These are phyloP conservation scores for Lipomyces sp. DNA, from an alignment of 805 yeast species.

Conservation along the genomic window DNA sequence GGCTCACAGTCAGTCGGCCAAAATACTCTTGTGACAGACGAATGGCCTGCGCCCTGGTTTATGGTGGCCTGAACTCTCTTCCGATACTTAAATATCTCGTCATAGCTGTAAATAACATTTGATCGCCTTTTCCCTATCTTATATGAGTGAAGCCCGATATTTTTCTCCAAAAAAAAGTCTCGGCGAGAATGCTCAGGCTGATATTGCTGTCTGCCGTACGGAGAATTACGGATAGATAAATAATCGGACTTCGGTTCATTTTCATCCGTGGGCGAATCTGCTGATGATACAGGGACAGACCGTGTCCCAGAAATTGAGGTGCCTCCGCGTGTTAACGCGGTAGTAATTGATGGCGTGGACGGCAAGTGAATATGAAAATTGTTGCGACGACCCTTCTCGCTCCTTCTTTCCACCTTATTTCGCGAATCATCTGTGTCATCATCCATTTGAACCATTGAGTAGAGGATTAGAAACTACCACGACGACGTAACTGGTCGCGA, in stretches of 20 bases:
- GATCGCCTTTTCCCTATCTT: background rate
- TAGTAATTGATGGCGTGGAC: conserved; percentile 6
- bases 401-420: background rate
- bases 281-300: conserved; percentile 29
- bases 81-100: conserved; percentile 22
- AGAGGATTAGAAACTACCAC: conserved; percentile 38
- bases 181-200: background rate
- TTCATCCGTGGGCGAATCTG: conserved; percentile 30
- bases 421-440: background rate
- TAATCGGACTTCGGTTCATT: background rate
- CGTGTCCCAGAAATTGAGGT: conserved; percentile 26
- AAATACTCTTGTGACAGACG: conserved; percentile 28
- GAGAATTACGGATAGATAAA: background rate
- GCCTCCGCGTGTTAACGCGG: conserved; percentile 17
- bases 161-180: background rate
- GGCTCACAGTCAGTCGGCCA: conserved; percentile 37
- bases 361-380: conserved; percentile 20
- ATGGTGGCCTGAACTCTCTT: background rate
- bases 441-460: conserved; percentile 4
- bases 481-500: conserved; percentile 40
- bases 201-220: background rate
- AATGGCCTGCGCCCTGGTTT: background rate
- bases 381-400: background rate
- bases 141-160: background rate
- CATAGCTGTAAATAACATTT: conserved; percentile 17